Evolutionary conservation across 2,329 filamentous ascomycete genomes (phyloP), one percentile per base, ranked within the genome.

Genomic region (Grosmannia clavigera): DNA sequence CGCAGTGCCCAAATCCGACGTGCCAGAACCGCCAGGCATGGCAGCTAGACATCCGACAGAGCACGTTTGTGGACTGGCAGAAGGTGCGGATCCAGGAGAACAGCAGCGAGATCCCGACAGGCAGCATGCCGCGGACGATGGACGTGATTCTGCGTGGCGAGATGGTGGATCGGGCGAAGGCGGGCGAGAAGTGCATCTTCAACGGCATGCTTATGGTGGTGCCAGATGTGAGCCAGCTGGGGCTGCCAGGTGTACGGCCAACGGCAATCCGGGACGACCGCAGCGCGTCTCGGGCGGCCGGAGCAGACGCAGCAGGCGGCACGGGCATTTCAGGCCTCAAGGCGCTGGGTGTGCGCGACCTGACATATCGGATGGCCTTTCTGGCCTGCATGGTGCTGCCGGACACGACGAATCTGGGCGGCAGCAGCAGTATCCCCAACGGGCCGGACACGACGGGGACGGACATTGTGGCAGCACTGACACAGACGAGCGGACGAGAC

Each of bases 21-120:
- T 99, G 94, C 71, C 86, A 86, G 67, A 99, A 99, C 75, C 86
- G 94, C 31, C 77, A 86, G 61, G 90, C 88, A n/a, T 99, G 94
- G 94, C 85, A 91, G 65, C 76, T 99, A n/a, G 92, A 99, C 67
- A 96, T 99, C 68, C 82, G 90, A 52, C 92, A 95, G 72, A 96
- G 92, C 72, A 97, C 92, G 0, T 99, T 99, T 70, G 88, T 99
- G 63, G 94, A 99, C 75, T 99, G 94, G 94, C 94, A 99, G 71
- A 97, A 97, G 72, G 91, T 97, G 29, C 88, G 95, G 64, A 90
- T 97, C 63, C 94, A 99, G 74, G 94, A 99, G 73, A 99, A 97
- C 76, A 96, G 91, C 66, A 92, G 92, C 4, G 94, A 99, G 71
- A 99, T 99, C 46, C 94, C 94, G 0, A 99, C 94, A 0, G 94